Conservation (phyloP, 2,329 filamentous ascomycete species). For the Stagonosporopsis chrysanthemi region DNA sequence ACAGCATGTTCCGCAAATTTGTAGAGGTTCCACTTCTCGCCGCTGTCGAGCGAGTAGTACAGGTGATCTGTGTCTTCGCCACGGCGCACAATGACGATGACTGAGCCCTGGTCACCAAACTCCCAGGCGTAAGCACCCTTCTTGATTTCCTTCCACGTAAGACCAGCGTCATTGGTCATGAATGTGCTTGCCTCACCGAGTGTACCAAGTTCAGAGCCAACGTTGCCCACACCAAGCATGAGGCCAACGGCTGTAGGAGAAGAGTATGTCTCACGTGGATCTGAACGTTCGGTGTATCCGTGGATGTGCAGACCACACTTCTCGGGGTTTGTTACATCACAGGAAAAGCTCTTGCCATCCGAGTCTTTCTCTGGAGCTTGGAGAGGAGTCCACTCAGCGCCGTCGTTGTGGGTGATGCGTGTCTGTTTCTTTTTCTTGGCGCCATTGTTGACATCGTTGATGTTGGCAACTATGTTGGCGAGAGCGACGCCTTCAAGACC, state of each 20-base stretch:
- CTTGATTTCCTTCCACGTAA: conserved; percentile 84
- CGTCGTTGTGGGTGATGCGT: conserved; percentile 96
- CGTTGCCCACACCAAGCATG: conserved; percentile 91
- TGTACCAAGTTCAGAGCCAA: conserved; percentile 73
- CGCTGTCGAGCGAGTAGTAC: conserved; percentile 82
- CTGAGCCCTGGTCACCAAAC: conserved; percentile 92
- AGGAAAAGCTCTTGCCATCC: conserved; percentile 75
- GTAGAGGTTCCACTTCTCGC: conserved; percentile 78
- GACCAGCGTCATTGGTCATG: conserved; percentile 88
- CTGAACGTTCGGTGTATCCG: conserved; percentile 88
- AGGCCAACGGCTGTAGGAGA: conserved; percentile 87
- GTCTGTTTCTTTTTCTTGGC: conserved; percentile 82
- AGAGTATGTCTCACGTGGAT: conserved; percentile 85
- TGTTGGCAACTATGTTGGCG: conserved; percentile 84
- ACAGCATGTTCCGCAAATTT: conserved; percentile 75
- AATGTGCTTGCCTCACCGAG: conserved; percentile 84
- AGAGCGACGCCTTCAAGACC: conserved; percentile 89
- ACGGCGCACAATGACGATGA: conserved; percentile 85
- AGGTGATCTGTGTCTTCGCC: conserved; percentile 71
- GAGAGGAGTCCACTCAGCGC: conserved; percentile 82
- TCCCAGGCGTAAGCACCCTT: conserved; percentile 93
- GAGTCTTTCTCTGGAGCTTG: conserved; percentile 74
- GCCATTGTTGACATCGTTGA: conserved; percentile 67
- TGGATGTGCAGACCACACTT: conserved; percentile 91
- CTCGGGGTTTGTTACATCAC: conserved; percentile 64